Conservation (phyloP, 2,329 filamentous ascomycete species). For the Diplodia sapinea region DNA sequence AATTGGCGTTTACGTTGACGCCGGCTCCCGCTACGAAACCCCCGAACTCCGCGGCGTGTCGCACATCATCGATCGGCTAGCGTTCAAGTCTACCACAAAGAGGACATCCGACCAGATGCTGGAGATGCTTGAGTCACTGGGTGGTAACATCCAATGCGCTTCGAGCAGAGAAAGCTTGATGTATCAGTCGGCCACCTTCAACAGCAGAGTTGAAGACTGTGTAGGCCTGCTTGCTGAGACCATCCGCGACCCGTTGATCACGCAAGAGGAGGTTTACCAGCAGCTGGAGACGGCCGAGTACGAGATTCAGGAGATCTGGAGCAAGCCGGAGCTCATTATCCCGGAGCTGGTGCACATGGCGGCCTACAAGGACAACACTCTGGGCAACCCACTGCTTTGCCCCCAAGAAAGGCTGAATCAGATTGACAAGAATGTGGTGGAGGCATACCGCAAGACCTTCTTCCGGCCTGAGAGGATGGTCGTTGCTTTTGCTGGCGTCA, state of each 20-base stretch:
- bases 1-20: constrained; percentile 94
- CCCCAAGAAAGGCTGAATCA: constrained; percentile 78
- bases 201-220: constrained; percentile 82
- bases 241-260: constrained; percentile 83
- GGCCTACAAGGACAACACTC: constrained; percentile 92
- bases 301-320: constrained; percentile 97
- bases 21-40: constrained; percentile 92
- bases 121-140: constrained; percentile 83
- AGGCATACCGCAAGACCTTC: constrained; percentile 80
- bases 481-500: constrained; percentile 90
- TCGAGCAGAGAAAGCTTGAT: constrained; percentile 95
- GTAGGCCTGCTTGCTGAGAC: constrained; percentile 89
- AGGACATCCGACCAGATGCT: constrained; percentile 83
- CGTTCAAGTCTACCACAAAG: constrained; percentile 84
- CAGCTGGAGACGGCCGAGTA: constrained; percentile 93
- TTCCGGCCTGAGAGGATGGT: constrained; percentile 92
- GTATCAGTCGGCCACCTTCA: constrained; percentile 99
- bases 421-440: constrained; percentile 76
- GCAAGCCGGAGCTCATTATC: constrained; percentile 92
- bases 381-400: constrained; percentile 91
- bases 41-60: constrained; percentile 83
- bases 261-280: constrained; percentile 81
- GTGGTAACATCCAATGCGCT: constrained; percentile 96
- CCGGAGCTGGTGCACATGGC: constrained; percentile 95
- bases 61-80: constrained; percentile 93